A percentile compares a stretch with the other conserved stretches of the same genome.
phyloP scores from a whole-genome alignment of 2,329 filamentous ascomycete genomes.

The Lojkania enalia region DNA sequence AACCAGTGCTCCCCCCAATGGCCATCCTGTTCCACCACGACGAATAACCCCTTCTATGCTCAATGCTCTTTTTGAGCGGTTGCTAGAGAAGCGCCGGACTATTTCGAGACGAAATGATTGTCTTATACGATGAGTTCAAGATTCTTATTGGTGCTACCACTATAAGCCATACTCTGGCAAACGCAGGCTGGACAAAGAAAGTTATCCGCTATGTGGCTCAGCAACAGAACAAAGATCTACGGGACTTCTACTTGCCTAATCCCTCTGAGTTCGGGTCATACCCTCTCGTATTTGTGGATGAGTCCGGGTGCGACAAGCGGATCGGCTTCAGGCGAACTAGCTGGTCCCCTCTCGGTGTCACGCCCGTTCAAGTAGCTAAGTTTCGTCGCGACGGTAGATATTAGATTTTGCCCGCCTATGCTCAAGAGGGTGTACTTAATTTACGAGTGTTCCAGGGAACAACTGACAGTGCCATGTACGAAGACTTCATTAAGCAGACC shows the following conservation, averaged over 20 bases:
- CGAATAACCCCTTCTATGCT: constrained; percentile 31
- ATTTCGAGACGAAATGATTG: constrained; percentile 31
- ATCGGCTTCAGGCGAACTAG: constrained; percentile 38
- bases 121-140: constrained; percentile 30
- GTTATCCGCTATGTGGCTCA: constrained; percentile 33
- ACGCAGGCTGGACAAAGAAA: constrained; percentile 38
- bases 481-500: constrained; percentile 33
- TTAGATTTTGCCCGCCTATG: constrained; percentile 17
- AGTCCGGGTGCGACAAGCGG: constrained; percentile 45
- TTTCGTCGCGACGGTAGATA: constrained; percentile 14
- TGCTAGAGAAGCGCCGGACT: constrained; percentile 34
- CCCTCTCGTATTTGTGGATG: constrained; percentile 43
- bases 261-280: constrained; percentile 38
- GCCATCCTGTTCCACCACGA: too few species aligned
- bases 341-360: constrained; percentile 43
- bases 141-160: constrained; percentile 16
- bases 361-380: constrained; percentile 23
- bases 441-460: constrained; percentile 15
- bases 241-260: constrained; percentile 41
- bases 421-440: constrained; percentile 18
- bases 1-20: too few species aligned
- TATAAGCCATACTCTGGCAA: constrained; percentile 28
- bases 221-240: constrained; percentile 39
- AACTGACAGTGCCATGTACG: constrained; percentile 17
- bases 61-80: constrained; percentile 30